A percentile compares a stretch with the other conserved stretches of the same genome.
phyloP scores from a whole-genome alignment of 192 early-diverging fungal species.

The Coemansia sp. region DNA sequence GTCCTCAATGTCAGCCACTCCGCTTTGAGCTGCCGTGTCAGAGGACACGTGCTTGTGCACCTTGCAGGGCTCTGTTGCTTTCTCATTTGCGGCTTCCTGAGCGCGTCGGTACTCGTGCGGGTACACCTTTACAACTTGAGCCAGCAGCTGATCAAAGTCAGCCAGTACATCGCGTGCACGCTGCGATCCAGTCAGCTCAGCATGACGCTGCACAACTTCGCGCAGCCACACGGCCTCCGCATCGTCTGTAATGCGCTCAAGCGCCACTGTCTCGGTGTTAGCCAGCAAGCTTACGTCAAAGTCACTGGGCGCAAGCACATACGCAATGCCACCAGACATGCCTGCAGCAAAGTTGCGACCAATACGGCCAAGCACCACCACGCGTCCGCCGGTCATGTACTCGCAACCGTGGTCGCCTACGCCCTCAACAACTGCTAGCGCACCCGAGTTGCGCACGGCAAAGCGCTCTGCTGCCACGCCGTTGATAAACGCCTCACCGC shows the following conservation, averaged over 20 bases:
- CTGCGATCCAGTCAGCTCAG: conserved; percentile 74
- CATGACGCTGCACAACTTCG: conserved; percentile 77
- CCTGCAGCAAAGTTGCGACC: conserved; percentile 99
- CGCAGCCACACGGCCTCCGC: conserved; percentile 77
- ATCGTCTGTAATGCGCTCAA: conserved; percentile 69
- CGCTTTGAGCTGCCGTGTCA: conserved; percentile 9
- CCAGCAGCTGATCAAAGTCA: conserved; percentile 66
- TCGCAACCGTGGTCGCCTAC: conserved; percentile 99
- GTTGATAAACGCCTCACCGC: conserved; percentile 84
- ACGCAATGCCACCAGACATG: conserved; percentile 97
- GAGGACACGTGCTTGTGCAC: neutral
- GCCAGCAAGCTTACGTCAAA: conserved; percentile 61
- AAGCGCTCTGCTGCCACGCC: conserved; percentile 98
- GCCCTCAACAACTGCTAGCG: conserved; percentile 92
- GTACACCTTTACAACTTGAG: conserved; percentile 90
- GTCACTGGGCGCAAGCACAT: conserved; percentile 67
- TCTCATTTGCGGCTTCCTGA: conserved; percentile 60
- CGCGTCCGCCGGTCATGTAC: conserved; percentile 98
- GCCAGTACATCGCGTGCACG: conserved; percentile 68
- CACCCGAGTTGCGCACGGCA: conserved; percentile 98
- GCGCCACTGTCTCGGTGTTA: conserved; percentile 90
- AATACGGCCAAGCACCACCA: conserved; percentile 80
- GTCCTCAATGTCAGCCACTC: conserved; percentile 86
- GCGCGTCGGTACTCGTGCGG: conserved; percentile 88
- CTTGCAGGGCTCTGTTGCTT: conserved; percentile 12